Evolutionary conservation across 140 eudicot genomes (phyloP).

Genomic region (Oenanthe javanica): DNA sequence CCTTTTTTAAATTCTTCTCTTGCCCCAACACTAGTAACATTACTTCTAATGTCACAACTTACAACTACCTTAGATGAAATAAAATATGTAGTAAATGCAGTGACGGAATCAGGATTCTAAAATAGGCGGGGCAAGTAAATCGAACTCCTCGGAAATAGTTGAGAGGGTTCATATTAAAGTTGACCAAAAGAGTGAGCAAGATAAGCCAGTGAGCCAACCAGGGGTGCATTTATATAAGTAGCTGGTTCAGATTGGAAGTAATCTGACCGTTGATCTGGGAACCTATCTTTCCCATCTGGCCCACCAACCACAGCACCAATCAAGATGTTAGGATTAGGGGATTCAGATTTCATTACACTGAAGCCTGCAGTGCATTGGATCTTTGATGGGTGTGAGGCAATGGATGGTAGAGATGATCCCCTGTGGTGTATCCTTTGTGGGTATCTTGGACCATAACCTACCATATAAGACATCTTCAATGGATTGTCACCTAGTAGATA

Average conservation of each 20-base stretch:
- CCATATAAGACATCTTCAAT: slow-evolving; percentile 83
- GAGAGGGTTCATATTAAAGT: neutral
- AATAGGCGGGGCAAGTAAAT: neutral
- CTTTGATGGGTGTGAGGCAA: slow-evolving; percentile 60
- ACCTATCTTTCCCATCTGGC: slow-evolving; percentile 68
- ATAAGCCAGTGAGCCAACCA: slow-evolving; percentile 79
- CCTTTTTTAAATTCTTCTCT: neutral
- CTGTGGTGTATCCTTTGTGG: slow-evolving; percentile 91
- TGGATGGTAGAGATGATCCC: slow-evolving; percentile 83
- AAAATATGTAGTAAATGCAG: neutral
- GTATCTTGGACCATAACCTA: slow-evolving; percentile 80
- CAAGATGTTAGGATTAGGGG: slow-evolving; percentile 70
- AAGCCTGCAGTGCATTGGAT: slow-evolving; percentile 76
- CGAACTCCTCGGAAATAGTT: neutral
- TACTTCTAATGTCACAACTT: neutral
- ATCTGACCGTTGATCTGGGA: slow-evolving; percentile 80
- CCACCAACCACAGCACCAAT: slow-evolving; percentile 90
- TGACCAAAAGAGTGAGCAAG: slow-evolving; percentile 23
- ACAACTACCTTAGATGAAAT: neutral
- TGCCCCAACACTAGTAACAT: neutral
- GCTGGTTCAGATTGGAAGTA: slow-evolving; percentile 93
- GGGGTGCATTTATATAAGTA: slow-evolving; percentile 90
- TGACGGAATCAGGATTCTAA: no score
- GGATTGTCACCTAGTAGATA: slow-evolving; percentile 79
- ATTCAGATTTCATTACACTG: slow-evolving; percentile 45